These are phyloP conservation scores for Alternaria postmessia DNA, from an alignment of 2,329 filamentous ascomycete species.

Conservation along the genomic window DNA sequence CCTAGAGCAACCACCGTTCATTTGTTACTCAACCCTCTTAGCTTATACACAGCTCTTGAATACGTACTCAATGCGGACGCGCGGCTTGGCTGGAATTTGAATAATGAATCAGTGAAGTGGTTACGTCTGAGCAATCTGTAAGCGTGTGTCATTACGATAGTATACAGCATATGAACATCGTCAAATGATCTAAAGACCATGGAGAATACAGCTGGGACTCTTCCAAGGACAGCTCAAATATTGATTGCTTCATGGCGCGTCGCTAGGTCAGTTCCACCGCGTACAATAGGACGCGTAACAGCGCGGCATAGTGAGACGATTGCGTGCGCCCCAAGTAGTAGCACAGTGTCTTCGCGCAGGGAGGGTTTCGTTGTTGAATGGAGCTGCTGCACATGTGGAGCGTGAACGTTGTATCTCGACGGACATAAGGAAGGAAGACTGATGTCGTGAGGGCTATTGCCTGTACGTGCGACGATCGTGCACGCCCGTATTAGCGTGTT, in stretches of 20 bases:
- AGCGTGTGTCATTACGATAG: not conserved
- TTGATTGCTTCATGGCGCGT: not conserved
- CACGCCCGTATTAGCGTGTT: too few relatives aligned
- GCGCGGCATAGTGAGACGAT: not conserved
- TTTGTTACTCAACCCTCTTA: not conserved
- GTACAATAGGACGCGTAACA: not conserved
- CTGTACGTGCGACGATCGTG: too few relatives aligned
- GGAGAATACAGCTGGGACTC: rapidly evolving
- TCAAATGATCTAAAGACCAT: not conserved
- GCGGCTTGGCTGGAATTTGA: not conserved
- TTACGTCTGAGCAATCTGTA: not conserved
- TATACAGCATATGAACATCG: not conserved
- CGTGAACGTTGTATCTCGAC: too few relatives aligned
- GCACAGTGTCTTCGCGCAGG: not conserved
- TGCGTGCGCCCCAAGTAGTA: not conserved
- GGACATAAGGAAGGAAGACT: too few relatives aligned
- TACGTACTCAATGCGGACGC: not conserved
- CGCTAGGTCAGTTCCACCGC: not conserved
- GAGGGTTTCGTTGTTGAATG: too few relatives aligned
- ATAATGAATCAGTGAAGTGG: not conserved
- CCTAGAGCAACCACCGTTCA: not conserved
- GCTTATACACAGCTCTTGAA: not conserved
- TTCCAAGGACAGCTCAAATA: not conserved
- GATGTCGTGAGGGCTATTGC: too few relatives aligned
- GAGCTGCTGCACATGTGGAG: too few relatives aligned